phyloP scores from a whole-genome alignment of 1,139 yeast species.

The Schizosaccharomyces versatilis region DNA sequence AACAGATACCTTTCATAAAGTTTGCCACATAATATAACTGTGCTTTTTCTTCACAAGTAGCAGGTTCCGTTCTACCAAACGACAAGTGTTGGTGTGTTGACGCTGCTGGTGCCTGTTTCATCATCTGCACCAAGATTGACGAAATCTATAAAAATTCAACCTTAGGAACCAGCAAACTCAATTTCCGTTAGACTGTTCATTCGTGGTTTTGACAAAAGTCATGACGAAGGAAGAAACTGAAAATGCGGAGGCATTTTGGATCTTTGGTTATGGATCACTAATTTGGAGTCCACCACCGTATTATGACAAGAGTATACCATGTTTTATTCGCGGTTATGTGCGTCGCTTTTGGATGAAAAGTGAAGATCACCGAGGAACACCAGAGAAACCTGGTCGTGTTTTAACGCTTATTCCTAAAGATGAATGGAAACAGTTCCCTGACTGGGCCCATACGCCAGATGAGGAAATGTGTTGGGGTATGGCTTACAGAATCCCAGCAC shows the following conservation, averaged over 20 bases:
- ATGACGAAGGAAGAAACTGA: too few species aligned
- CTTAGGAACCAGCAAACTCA: too few species aligned
- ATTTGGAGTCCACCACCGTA: slow-evolving; percentile 83
- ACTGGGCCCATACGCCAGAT: slow-evolving; percentile 13
- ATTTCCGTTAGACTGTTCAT: too few species aligned
- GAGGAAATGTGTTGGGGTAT: slow-evolving; percentile 50
- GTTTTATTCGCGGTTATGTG: slow-evolving; percentile 51
- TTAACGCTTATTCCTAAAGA: slow-evolving; percentile 44
- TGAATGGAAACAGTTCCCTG: slow-evolving; percentile 24
- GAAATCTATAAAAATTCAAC: too few species aligned
- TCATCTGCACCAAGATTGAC: too few species aligned
- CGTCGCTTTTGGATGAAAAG: slow-evolving; percentile 68
- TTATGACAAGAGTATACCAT: slow-evolving; percentile 39
- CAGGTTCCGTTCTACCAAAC: too few species aligned
- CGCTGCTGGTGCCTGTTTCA: too few species aligned
- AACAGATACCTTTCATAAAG: too few species aligned
- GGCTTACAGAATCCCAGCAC: slow-evolving; percentile 59
- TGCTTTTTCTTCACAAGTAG: too few species aligned
- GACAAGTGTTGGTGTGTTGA: too few species aligned
- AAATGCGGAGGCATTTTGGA: slow-evolving; percentile 26
- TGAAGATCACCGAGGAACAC: slow-evolving; percentile 69
- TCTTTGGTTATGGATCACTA: slow-evolving; percentile 77
- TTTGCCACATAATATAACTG: too few species aligned
- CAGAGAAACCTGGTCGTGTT: slow-evolving; percentile 66
- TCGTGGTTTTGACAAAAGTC: too few species aligned